phyloP scores from a whole-genome alignment of 2,329 filamentous ascomycete genomes.

The Lecanicillium sp. region DNA sequence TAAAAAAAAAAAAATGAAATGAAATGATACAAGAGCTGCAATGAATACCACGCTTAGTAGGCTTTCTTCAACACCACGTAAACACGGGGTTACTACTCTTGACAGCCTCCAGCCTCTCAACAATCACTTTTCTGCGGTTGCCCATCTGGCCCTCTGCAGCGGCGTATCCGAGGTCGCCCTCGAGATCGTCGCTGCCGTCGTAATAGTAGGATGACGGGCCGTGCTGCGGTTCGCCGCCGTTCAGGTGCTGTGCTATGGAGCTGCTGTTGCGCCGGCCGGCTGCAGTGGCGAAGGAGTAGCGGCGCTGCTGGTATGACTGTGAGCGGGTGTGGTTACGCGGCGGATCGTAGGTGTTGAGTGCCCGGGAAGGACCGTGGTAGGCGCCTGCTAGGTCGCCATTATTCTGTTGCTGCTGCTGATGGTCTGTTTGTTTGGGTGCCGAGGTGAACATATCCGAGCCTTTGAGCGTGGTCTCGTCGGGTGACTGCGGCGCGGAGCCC shows the following conservation, averaged over 20 bases:
- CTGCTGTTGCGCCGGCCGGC: constrained; percentile 38
- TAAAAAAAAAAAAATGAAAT: too few species aligned
- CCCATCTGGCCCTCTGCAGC: constrained; percentile 92
- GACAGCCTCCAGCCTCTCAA: constrained; percentile 90
- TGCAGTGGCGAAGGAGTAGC: constrained; percentile 45
- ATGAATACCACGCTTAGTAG: too few species aligned
- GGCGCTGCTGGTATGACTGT: constrained; percentile 34
- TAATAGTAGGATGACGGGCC: constrained; percentile 32
- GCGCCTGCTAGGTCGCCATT: constrained; percentile 1
- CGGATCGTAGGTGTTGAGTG: constrained; percentile 36
- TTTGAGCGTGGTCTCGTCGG: constrained; percentile 6
- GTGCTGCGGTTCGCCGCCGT: constrained; percentile 33
- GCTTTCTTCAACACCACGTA: constrained; percentile 85
- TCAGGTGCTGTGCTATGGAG: constrained; percentile 45
- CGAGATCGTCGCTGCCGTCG: constrained; percentile 59
- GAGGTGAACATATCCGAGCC: constrained; percentile 1
- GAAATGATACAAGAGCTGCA: too few species aligned
- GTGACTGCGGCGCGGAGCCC: constrained; percentile 29
- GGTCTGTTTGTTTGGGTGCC: neutral
- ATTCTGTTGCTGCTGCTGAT: neutral
- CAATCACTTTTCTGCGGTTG: constrained; percentile 87
- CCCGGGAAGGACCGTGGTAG: constrained; percentile 32
- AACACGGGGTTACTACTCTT: constrained; percentile 95
- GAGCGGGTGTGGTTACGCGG: constrained; percentile 26
- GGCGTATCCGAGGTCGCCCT: constrained; percentile 90